phyloP scores from a whole-genome alignment of 1,284 basidiomycete genomes.

The Abortiporus biennis region DNA sequence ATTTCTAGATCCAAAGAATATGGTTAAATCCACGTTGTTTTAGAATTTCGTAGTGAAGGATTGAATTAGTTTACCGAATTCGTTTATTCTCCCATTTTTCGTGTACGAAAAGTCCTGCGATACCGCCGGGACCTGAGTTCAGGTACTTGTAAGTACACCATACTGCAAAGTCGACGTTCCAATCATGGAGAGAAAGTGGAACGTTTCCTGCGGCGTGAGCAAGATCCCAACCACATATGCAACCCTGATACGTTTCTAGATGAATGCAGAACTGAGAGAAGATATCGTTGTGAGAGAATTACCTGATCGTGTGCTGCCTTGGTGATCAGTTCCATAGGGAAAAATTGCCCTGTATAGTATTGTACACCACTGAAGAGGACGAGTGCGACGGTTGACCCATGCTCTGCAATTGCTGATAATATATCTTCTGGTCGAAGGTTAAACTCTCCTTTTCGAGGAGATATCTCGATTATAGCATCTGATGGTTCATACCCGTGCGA shows the following conservation, averaged over 20 bases:
- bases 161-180: slow-evolving; percentile 94
- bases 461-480: slow-evolving; percentile 73
- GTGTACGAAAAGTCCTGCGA: slow-evolving; percentile 90
- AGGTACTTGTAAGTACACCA: slow-evolving; percentile 99
- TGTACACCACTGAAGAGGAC: slow-evolving; percentile 91
- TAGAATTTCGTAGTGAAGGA: neutral
- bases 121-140: slow-evolving; percentile 92
- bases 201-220: slow-evolving; percentile 97
- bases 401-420: slow-evolving; percentile 64
- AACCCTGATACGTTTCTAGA: slow-evolving; percentile 50
- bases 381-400: slow-evolving; percentile 76
- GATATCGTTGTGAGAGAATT: slow-evolving; percentile 11
- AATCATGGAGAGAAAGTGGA: slow-evolving; percentile 83
- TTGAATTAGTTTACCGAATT: slow-evolving; percentile 15
- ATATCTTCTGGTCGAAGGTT: slow-evolving; percentile 91
- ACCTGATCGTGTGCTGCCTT: slow-evolving; percentile 80
- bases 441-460: slow-evolving; percentile 79
- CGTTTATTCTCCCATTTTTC: slow-evolving; percentile 65
- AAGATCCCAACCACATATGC: slow-evolving; percentile 92
- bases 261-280: neutral
- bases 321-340: slow-evolving; percentile 83
- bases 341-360: slow-evolving; percentile 97
- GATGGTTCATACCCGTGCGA: slow-evolving; percentile 77
- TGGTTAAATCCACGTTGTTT: neutral
- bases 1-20: slow-evolving; percentile 42